phyloP scores from a whole-genome alignment of 2,329 filamentous ascomycete species.

The Grosmannia huntii region DNA sequence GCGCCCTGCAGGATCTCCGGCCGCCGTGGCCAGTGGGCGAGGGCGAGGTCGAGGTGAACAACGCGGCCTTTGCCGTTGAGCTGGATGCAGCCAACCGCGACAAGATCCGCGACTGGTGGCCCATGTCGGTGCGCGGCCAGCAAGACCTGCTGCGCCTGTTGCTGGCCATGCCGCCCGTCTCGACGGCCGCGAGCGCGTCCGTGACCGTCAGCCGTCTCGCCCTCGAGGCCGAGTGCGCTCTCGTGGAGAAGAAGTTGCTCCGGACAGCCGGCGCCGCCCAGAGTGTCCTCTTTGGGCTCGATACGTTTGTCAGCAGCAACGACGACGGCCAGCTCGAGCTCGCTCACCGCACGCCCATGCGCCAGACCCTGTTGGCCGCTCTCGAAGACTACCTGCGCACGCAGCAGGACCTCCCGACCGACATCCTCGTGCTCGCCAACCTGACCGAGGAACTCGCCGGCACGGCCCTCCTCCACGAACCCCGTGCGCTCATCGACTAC shows the following conservation, averaged over 20 bases:
- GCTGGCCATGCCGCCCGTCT: not conserved
- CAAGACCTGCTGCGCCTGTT: not conserved
- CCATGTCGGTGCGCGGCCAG: not conserved
- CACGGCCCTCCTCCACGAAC: not conserved
- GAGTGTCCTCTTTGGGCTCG: not conserved
- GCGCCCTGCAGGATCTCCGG: not conserved
- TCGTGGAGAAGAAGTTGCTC: not conserved
- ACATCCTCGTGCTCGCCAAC: not conserved
- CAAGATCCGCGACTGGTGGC: not conserved
- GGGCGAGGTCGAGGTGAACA: not conserved
- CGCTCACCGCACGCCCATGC: no score
- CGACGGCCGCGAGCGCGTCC: not conserved
- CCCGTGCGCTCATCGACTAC: not conserved
- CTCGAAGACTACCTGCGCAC: not conserved
- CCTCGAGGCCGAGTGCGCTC: not conserved
- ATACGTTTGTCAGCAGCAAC: not conserved
- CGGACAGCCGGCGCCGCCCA: not conserved
- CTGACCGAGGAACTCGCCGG: not conserved
- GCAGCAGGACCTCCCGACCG: not conserved
- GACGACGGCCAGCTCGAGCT: no score
- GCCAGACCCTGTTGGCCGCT: not conserved
- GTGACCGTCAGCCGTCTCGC: not conserved
- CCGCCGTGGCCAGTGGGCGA: not conserved
- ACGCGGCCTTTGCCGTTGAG: not conserved
- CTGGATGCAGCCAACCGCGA: not conserved